Evolutionary conservation across 306 rosid species (phyloP).

Genomic region (Quercus gilva): DNA sequence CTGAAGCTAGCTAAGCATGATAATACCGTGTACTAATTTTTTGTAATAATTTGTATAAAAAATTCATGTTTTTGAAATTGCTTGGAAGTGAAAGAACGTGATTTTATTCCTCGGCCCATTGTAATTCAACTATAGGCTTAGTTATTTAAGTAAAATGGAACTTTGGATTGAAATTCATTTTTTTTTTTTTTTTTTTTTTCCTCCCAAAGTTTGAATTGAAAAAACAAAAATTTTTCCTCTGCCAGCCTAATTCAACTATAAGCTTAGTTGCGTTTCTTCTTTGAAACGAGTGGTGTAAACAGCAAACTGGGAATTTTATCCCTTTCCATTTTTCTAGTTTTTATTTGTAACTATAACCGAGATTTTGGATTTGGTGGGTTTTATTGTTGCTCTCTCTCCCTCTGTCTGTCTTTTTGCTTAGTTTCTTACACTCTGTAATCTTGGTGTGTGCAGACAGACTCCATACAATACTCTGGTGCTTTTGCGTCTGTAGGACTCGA

Average conservation of each 20-base stretch:
- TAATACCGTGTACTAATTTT: too few relatives aligned
- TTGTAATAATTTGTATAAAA: background rate
- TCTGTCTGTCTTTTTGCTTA: background rate
- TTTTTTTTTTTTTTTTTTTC: background rate
- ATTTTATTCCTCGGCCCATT: background rate
- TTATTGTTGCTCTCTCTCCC: background rate
- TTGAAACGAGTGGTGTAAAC: background rate
- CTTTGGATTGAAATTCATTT: background rate
- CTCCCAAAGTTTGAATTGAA: background rate
- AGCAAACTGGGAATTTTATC: background rate
- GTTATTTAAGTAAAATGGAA: background rate
- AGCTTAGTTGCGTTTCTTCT: background rate
- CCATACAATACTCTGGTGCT: conserved; percentile 80
- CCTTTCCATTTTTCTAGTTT: background rate
- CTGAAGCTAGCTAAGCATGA: too few relatives aligned
- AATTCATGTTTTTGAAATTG: background rate
- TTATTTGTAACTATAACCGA: background rate
- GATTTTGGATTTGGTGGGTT: background rate
- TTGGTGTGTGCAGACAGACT: conserved; percentile 71
- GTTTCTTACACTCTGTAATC: conserved; percentile 5
- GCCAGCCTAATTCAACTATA: background rate
- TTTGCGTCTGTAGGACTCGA: conserved; percentile 67
- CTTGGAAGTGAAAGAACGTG: background rate
- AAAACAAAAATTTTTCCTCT: background rate
- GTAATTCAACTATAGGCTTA: background rate